Evolutionary conservation across 2,329 filamentous ascomycete genomes (phyloP).

Genomic region (Colletotrichum eremochloae): DNA sequence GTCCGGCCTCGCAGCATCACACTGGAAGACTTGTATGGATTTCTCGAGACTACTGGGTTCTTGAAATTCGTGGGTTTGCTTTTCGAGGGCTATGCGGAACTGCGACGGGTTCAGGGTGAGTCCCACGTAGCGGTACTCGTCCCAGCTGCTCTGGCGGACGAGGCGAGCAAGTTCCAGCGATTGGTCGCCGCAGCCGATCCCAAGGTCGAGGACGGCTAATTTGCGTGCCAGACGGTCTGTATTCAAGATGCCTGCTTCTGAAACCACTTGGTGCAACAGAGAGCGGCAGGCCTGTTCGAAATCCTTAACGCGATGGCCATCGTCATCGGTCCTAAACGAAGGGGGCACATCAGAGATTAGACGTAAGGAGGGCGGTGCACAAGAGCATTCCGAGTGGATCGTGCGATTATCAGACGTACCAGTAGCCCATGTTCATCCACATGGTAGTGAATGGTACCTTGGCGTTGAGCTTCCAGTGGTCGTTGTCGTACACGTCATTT

Average conservation of each 20-base stretch:
- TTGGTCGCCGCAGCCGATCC: constrained; percentile 72
- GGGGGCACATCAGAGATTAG: background rate
- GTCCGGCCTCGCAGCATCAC: constrained; percentile 62
- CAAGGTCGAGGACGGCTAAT: constrained; percentile 64
- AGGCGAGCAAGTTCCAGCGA: constrained; percentile 59
- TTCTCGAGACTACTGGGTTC: constrained; percentile 11
- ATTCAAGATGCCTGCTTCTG: constrained; percentile 55
- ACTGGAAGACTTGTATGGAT: constrained; percentile 58
- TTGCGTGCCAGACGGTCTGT: constrained; percentile 23
- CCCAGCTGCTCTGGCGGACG: constrained; percentile 43
- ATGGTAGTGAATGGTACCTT: constrained; percentile 61
- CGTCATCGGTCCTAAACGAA: constrained; percentile 46
- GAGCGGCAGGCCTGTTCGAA: constrained; percentile 63
- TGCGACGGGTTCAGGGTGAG: constrained; percentile 65
- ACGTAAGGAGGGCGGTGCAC: background rate
- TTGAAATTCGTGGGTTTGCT: constrained; percentile 46
- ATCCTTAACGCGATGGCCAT: constrained; percentile 50
- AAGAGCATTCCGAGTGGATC: too few species aligned
- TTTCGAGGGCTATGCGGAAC: constrained; percentile 53
- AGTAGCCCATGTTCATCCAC: constrained; percentile 76
- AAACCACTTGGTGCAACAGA: constrained; percentile 62
- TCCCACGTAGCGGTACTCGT: constrained; percentile 62
- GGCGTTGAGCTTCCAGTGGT: constrained; percentile 69
- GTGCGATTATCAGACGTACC: constrained; percentile 55
- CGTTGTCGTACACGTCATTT: constrained; percentile 61